phyloP scores from a whole-genome alignment of 2,329 filamentous ascomycete species.

The Calonectria multiphialidica region DNA sequence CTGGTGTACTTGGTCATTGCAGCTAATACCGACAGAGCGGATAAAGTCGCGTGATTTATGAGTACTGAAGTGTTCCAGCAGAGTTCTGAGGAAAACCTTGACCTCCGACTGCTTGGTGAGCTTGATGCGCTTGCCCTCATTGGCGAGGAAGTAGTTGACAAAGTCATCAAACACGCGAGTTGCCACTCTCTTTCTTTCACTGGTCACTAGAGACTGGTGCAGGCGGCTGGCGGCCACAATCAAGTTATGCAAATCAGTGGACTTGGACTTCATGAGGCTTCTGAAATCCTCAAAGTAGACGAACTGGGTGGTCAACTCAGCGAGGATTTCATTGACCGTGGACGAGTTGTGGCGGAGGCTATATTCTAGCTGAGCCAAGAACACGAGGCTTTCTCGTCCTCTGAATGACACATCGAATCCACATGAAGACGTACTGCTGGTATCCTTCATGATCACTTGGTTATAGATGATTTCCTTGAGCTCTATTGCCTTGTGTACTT shows the following conservation, averaged over 20 bases:
- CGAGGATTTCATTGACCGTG: background rate
- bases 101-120: background rate
- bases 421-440: background rate
- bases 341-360: slow-evolving; percentile 1
- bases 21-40: background rate
- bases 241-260: background rate
- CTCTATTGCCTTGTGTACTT: background rate
- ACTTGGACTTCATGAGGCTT: background rate
- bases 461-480: background rate
- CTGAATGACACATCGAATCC: background rate
- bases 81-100: background rate
- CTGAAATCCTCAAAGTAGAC: background rate
- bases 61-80: background rate
- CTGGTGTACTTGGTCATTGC: background rate
- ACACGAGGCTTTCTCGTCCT: background rate
- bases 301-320: background rate
- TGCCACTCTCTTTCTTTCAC: background rate
- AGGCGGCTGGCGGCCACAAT: background rate
- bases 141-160: background rate
- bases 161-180: background rate
- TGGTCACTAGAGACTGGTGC: background rate
- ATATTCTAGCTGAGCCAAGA: background rate
- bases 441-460: background rate
- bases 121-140: background rate
- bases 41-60: background rate